These are phyloP conservation scores for Mucor irregularis DNA, from an alignment of 371 early-diverging fungal species.

Conservation along the genomic window DNA sequence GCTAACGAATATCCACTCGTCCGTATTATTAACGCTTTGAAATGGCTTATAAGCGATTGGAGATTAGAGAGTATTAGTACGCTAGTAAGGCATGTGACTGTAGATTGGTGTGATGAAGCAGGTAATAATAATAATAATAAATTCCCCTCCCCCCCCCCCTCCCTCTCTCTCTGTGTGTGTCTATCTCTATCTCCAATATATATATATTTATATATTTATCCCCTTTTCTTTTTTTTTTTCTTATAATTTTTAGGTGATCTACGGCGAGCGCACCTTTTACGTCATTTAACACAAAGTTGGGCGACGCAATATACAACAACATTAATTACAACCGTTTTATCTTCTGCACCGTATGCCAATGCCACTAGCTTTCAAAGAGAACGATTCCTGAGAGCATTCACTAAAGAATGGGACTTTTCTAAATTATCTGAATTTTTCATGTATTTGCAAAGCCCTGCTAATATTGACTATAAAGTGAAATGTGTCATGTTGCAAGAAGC, in stretches of 20 bases:
- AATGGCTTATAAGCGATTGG: conserved; percentile 76
- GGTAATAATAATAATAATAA: conserved; percentile 14
- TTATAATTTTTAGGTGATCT: conserved; percentile 46
- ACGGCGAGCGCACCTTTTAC: conserved; percentile 54
- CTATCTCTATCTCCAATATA: too few relatives aligned
- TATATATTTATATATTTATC: too few relatives aligned
- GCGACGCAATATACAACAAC: conserved; percentile 62
- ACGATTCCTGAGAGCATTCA: conserved; percentile 66
- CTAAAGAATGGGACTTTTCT: conserved; percentile 78
- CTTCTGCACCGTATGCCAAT: conserved; percentile 38
- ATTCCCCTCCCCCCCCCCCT: neutral
- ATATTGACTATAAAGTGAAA: conserved; percentile 72
- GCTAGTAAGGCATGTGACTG: conserved; percentile 65
- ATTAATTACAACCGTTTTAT: conserved; percentile 42
- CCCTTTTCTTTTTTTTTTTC: neutral
- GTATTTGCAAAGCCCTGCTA: conserved; percentile 64
- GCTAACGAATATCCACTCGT: conserved; percentile 72
- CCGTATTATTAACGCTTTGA: conserved; percentile 67
- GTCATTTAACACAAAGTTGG: conserved; percentile 61
- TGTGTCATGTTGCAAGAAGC: conserved; percentile 74
- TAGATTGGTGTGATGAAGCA: conserved; percentile 60
- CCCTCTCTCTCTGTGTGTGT: neutral
- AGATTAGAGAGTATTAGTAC: conserved; percentile 63
- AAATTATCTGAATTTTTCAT: conserved; percentile 78
- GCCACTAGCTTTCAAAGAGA: conserved; percentile 49